Evolutionary conservation across 768 basidiomycete species (phyloP), one percentile per base, ranked within the genome.

Genomic region (Suillus bovinus): DNA sequence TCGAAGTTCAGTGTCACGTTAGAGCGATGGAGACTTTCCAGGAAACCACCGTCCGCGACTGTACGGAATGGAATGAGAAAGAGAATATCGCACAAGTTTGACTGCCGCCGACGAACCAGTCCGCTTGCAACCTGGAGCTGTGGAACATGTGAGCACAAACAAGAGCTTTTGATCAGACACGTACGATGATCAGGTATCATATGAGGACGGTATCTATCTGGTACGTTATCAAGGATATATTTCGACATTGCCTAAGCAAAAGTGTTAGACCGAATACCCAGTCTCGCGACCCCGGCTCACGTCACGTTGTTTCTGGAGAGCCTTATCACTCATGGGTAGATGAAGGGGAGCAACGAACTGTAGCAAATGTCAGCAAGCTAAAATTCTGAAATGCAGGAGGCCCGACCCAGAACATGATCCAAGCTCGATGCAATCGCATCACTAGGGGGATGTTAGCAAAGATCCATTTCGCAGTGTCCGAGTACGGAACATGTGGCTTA

Each of bases 381-480:
- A 34, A 53, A 20, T 13, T 22, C 8, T 58, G n/a, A 16, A 10
- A 31, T 13, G 16, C 24, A 54, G 17, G 14, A 36, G 11, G 27
- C 70, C 79, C 34, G 66, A 84, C 86, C 67, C 76, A 75, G 47
- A 77, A 75, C 80, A 85, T 82, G 53, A 85, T 76, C 63, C 65
- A 76, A 63, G 78, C 82, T 46, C 86, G 79, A 68, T 88, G 84
- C 50, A 72, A 67, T 61, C 80, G 72, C 81, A 85, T 81, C 11
- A 77, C 71, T 54, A 82, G 71, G 0, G 86, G 86, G 55, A 87
- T 68, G 67, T 83, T 70, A 1, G 80, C 77, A 62, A 88, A 88
- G 31, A 79, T 67, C 84, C 84, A 86, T 84, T 81, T 4, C 73
- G 22, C 61, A 17, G 31, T 44, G 44, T 70, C 74, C 71, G 81